Evolutionary conservation across 257 asterid species (phyloP).

Genomic region (Solanum chmielewskii): DNA sequence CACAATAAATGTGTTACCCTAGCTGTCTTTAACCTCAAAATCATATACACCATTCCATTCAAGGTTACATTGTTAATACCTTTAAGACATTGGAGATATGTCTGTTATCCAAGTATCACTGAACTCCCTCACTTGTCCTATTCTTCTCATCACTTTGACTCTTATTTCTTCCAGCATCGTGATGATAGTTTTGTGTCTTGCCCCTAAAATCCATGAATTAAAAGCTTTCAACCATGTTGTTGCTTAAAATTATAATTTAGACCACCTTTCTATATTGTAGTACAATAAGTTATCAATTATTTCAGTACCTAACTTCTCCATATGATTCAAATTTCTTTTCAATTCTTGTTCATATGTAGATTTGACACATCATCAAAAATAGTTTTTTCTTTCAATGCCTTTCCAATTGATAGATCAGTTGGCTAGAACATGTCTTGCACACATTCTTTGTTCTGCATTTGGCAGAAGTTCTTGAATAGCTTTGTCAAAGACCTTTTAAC

Average conservation of each 20-base stretch:
- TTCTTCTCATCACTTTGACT: background rate
- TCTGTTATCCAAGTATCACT: background rate
- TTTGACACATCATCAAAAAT: too few species aligned
- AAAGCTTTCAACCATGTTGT: background rate
- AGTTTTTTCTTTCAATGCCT: too few species aligned
- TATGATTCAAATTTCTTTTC: background rate
- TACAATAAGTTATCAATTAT: background rate
- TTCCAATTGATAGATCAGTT: too few species aligned
- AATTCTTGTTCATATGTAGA: background rate
- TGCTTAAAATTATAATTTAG: background rate
- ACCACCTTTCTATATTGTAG: too few species aligned
- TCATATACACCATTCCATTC: too few species aligned
- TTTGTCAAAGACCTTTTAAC: background rate
- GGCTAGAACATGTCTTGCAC: too few species aligned
- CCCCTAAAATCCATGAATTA: background rate
- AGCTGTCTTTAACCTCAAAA: too few species aligned
- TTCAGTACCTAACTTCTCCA: background rate
- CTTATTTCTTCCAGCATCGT: background rate
- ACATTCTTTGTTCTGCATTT: too few species aligned
- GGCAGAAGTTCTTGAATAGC: background rate
- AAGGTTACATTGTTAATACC: background rate
- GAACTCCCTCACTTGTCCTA: background rate
- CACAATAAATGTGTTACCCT: too few species aligned
- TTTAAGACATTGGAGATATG: background rate
- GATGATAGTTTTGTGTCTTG: background rate